Evolutionary conservation across 192 early-diverging fungal genomes (phyloP), one percentile per base, ranked within the genome.

Genomic region (Thamnidium elegans): DNA sequence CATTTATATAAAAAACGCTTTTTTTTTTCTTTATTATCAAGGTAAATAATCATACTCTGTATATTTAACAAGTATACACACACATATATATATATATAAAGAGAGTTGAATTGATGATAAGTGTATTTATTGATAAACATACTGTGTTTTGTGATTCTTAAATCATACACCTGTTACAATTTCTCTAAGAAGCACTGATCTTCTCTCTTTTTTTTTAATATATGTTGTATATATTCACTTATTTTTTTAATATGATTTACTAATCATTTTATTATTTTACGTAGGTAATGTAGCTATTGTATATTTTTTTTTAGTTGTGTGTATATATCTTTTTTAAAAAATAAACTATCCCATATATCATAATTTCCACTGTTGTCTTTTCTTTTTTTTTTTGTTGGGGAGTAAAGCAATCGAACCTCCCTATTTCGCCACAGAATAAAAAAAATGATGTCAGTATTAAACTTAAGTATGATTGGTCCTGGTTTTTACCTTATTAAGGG

Each of bases 111-210:
- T 59, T 59, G 58, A 59, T 59, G 58, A 59, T 45, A 59, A 59
- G 19, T 20, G 15, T 45, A 43, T 31, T 26, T 59, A 59, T 59
- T 59, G 58, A 59, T 44, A 21, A 45, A 59, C 58, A 59, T 30
- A 30, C 58, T 59, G 58, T 59, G 58, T 59, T 59, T 45, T 42
- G 7, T 59, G 58, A 59, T 59, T 13, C 58, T n/a, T 20, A 39
- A 48, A 14, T 26, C 14, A 31, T 45, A 59, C 36, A 59, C 58
- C 58, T 45, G 36, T 42, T 42, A 39, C 34, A 36, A 59, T 45
- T 44, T 59, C 58, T 59, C 58, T 59, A 59, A 59, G 58, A 59
- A 59, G 58, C 58, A 45, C 58, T 59, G 58, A 59, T 59, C 39
- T 13, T 20, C 21, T 26, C 43, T 26, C 36, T 59, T 4, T 44